Conservation (phyloP, 352 stramenopile species). For the Phytopythium ostracodes region DNA sequence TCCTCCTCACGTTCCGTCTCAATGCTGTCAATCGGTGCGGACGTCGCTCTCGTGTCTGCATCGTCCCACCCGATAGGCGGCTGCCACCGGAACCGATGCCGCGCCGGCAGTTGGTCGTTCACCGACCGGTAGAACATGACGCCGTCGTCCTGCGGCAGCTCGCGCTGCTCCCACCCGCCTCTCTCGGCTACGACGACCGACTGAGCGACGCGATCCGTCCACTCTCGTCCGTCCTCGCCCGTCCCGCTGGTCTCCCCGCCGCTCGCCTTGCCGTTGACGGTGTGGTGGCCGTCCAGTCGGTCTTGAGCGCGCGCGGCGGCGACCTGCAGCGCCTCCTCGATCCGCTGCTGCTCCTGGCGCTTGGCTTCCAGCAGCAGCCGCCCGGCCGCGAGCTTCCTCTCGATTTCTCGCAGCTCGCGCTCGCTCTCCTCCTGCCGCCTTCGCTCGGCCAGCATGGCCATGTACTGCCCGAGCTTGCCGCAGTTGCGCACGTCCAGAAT, state of each 20-base stretch:
- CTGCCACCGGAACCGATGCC: constrained; percentile 46
- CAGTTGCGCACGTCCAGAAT: constrained; percentile 37
- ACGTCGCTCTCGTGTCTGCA: neutral
- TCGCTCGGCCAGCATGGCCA: constrained; percentile 38
- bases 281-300: constrained; percentile 18
- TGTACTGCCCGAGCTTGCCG: constrained; percentile 35
- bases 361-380: constrained; percentile 53
- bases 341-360: constrained; percentile 54
- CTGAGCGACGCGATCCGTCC: constrained; percentile 33
- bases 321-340: constrained; percentile 46
- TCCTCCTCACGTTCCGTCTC: constrained; percentile 6
- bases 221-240: constrained; percentile 26
- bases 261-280: constrained; percentile 9
- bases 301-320: constrained; percentile 23
- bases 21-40: constrained; percentile 2
- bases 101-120: constrained; percentile 38
- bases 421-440: constrained; percentile 46
- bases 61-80: constrained; percentile 32
- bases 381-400: constrained; percentile 59
- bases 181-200: constrained; percentile 48
- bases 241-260: neutral
- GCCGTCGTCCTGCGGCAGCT: constrained; percentile 41
- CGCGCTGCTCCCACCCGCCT: constrained; percentile 54
- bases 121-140: constrained; percentile 70
- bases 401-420: constrained; percentile 53